Base-by-base conservation (phyloP, 192 early-diverging fungal genomes). In the Umbelopsis sp. region DNA sequence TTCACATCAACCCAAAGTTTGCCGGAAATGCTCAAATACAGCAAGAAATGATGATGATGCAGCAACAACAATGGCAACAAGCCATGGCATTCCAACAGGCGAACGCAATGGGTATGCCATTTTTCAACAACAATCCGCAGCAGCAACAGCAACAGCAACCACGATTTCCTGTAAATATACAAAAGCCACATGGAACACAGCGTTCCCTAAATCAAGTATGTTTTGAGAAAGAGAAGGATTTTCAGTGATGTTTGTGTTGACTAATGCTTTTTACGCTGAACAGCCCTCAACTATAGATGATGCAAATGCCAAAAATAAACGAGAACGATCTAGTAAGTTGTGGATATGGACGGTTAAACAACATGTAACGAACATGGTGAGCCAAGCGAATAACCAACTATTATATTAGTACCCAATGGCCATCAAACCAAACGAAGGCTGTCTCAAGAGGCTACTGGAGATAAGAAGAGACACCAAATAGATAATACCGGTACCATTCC, bases 1-100 rank as follows among this genome's bases (percentile, higher is more conserved):
- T 58, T 30, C 53, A 58, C 27, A 30, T 58, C 53, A 58, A 58
- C 18, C 53, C 53, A 11, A 58, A 58, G 27, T 58, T 58, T 33
- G 53, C 53, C 8, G 53, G 53, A 20, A 58, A 58, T 16, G 53
- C 23, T 1, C 30, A 58, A 58, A 18, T 58, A 1, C 53, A 58
- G 27, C 53, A 58, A 25, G 27, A 58, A 13, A 58, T 58, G 53
- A 15, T 58, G 11, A 23, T 20, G 30, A 27, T 58, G 27, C 53
- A 58, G 12, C 53, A 58, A 25, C 53, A 58, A 15, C 53, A 58
- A 58, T 33, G 30, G 30, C 30, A 58, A 58, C 53, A 58, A 30
- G 53, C 53, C 11, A 58, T 58, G 53, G 53, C 53, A 15, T 33
- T 35, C 11, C 53, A 58, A 25, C 53, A 58, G 27, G 53, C 27